Conservation (phyloP, 1,284 basidiomycete species). For the Meripilus lineatus region DNA sequence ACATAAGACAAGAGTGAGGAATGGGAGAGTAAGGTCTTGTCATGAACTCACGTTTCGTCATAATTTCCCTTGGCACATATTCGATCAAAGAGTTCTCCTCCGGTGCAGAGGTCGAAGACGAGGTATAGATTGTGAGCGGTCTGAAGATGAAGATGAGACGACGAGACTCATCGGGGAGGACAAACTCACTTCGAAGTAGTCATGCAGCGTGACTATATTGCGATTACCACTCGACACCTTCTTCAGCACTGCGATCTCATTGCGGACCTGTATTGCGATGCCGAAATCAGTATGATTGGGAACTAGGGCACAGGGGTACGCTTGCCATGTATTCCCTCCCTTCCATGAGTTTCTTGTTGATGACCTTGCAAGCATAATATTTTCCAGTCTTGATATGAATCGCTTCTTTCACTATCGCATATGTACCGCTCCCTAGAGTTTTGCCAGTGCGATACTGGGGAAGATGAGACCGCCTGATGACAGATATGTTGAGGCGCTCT, state of each 20-base stretch:
- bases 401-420: slow-evolving; percentile 91
- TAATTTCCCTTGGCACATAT: slow-evolving; percentile 98
- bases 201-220: slow-evolving; percentile 90
- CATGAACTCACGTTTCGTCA: slow-evolving; percentile 76
- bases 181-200: slow-evolving; percentile 89
- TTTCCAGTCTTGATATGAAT: slow-evolving; percentile 90
- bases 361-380: slow-evolving; percentile 90
- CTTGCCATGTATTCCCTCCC: slow-evolving; percentile 85
- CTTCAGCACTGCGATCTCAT: slow-evolving; percentile 96
- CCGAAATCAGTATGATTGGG: slow-evolving; percentile 16
- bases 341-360: slow-evolving; percentile 98
- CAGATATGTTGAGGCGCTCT: slow-evolving; percentile 12
- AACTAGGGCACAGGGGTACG: slow-evolving; percentile 9
- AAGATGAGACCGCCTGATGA: slow-evolving; percentile 8
- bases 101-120: slow-evolving; percentile 95
- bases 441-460: slow-evolving; percentile 88
- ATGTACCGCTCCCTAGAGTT: slow-evolving; percentile 88
- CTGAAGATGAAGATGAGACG: slow-evolving; percentile 29
- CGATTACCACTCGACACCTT: slow-evolving; percentile 86
- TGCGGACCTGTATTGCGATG: slow-evolving; percentile 91
- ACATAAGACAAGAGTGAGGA: slow-evolving; percentile 5
- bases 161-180: slow-evolving; percentile 3
- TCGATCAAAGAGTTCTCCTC: slow-evolving; percentile 96
- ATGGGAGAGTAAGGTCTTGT: not conserved
- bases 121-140: slow-evolving; percentile 94